Base-by-base conservation (phyloP, 2,329 filamentous ascomycete genomes). In the Amesomyces nigricolor region DNA sequence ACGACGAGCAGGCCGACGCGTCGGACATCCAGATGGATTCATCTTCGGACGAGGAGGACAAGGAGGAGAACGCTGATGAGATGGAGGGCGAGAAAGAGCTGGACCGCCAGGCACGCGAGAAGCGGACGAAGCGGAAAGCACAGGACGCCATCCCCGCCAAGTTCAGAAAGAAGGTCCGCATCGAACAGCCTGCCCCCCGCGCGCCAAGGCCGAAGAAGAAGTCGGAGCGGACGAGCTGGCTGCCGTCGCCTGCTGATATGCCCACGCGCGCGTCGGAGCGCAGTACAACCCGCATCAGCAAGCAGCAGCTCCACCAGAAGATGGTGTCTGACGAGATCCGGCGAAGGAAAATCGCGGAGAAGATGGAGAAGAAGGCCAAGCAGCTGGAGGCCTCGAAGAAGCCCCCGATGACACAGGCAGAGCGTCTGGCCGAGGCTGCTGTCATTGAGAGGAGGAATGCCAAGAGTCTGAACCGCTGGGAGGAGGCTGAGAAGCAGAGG, bases 381-480 rank as follows among this genome's bases (percentile, higher is more conserved):
- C 82, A 80, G 66, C 77, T 89, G 63, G 86, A 87, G 60, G 88
- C 87, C 53, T 74, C 83, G 60, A 89, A 90, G 71, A 88, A 89
- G 53, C 87, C 87, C 56, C 80, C 87, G 29, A 84, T 95, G 82
- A 95, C 91, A 5, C 92, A 96, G 71, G 89, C 83, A 44, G 86
- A 97, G 68, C 82, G 91, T 38, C 77, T 96, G 29, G 85, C 83
- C 29, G 89, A 95, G 71, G 91, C 91, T 1, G 89, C 86, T 16
- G 75, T 85, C 51, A 86, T 95, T 6, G 94, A 97, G 71, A 87
- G 87, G 70, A 79, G 86, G 64, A 96, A 99, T 70, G 82, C 87
- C 63, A 95, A 89, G 77, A 97, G 87, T 70, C 74, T 96, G 66
- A 96, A 92, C 67, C 81, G 89, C 54, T 97, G 92, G 91, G 91